Evolutionary conservation across 192 early-diverging fungal genomes (phyloP).

Genomic region (Coemansia sp.): DNA sequence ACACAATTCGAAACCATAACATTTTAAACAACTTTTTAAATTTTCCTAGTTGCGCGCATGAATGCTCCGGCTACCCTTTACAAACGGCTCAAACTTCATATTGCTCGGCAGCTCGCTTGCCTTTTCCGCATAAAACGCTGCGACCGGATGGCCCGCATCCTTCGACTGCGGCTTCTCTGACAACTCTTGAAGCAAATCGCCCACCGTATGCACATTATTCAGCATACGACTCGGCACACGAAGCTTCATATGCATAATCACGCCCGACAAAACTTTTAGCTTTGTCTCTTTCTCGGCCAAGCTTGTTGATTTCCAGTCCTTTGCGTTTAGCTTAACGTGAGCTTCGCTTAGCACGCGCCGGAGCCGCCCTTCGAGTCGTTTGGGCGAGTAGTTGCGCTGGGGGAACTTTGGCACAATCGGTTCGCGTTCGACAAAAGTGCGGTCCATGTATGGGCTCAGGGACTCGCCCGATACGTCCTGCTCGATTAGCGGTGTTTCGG

Average conservation of each 20-base stretch:
- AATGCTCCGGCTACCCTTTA: constrained; percentile 34
- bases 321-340: constrained; percentile 14
- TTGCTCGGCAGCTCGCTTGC: constrained; percentile 33
- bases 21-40: constrained; percentile 5
- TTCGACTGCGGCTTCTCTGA: constrained; percentile 23
- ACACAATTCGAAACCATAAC: constrained; percentile 1
- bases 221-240: constrained; percentile 39
- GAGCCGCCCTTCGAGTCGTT: constrained; percentile 19
- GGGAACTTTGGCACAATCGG: constrained; percentile 24
- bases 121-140: constrained; percentile 27
- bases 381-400: constrained; percentile 17
- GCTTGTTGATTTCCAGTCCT: constrained; percentile 40
- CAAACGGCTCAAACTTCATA: constrained; percentile 53
- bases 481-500: neutral
- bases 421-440: neutral
- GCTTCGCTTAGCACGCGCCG: constrained; percentile 8
- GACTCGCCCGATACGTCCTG: neutral
- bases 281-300: constrained; percentile 28
- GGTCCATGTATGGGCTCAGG: neutral
- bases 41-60: constrained; percentile 36
- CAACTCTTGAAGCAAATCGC: constrained; percentile 40
- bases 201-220: constrained; percentile 42
- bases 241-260: constrained; percentile 31
- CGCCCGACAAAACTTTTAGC: constrained; percentile 39
- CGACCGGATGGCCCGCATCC: constrained; percentile 46